Base-by-base conservation (phyloP, 805 yeast genomes). In the Yarrowia keelungensis region DNA sequence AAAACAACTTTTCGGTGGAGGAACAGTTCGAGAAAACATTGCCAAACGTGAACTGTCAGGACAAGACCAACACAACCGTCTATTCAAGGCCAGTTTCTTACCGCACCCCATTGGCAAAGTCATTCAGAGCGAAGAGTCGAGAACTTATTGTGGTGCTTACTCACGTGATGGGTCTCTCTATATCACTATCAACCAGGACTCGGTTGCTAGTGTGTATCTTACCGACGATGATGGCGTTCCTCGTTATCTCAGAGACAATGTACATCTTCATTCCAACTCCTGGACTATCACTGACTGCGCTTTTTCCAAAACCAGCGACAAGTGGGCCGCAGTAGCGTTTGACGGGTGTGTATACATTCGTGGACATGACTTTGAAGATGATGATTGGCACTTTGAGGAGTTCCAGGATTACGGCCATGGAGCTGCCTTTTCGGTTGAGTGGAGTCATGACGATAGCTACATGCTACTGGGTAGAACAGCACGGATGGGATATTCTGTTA, bases 31-130 rank as follows among this genome's bases (percentile, higher is more conserved):
- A 3, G 51, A 59, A 32, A 59, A 59, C 19, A 43, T 59, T n/a
- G 65, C 65, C 8, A n/a, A 14, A 9, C 50, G 65, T 11, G 65
- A 59, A 10, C 14, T 38, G 2, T 62, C 67, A 2, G 56, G 56
- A 14, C 22, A 12, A 7, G 19, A 36, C 9, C 19, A 4, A 2
- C 54, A 62, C 26, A 47, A 49, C 15, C 35, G 50, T 14, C 22
- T 49, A 0, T 49, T 62, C 32, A 22, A 41, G n/a, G 56, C 67
- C 0, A 47, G 56, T 5, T 62, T 47, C 16, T n/a, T 62, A 8
- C 67, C 67, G 0, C 38, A 62, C n/a, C 67, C 67, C 14, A 62
- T 62, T n/a, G 67, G 67, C 8, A 46, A 47, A 26, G 67, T 62
- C 11, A 49, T 62, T 10, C 67, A 62, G 26, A 47, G 47, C 26